Base-by-base conservation (phyloP, 192 early-diverging fungal genomes). In the Backusella liffmaniae region DNA sequence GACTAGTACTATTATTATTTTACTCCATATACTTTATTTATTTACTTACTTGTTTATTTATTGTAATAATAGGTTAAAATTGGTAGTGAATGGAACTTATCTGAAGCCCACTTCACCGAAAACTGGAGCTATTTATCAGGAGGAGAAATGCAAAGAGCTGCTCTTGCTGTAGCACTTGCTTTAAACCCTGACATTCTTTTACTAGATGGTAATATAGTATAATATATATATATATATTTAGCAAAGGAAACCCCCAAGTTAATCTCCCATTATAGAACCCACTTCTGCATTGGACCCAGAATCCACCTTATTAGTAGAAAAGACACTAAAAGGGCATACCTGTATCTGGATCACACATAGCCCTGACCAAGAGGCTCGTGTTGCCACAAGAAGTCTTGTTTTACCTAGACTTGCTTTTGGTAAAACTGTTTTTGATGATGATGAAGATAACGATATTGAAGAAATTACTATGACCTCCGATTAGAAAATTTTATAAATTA, bases 331-430 rank as follows among this genome's bases (percentile, higher is more conserved):
- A 21, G 70, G 80, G 3, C 75, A 85, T 37, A 91, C 91, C 35
- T 94, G 93, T 74, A 84, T 96, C 29, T 93, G 92, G 92, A 90
- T 96, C 69, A 95, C 94, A 2, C 95, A 96, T 76, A 89, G 87
- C 67, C 88, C 88, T 21, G 79, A 86, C 12, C 93, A 94, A 79
- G 90, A 86, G 9, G 69, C 86, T 18, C 86, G 93, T 23, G 82
- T 94, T 35, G 82, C 86, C 15, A 82, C 84, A 23, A 37, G 67
- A 30, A 69, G 69, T 8, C 53, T 81, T 18, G 34, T 26, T 34
- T n/a, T 81, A 12, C 67, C 49, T 2, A 65, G 72, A 51, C 73
- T 44, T 21, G 29, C 62, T 42, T 67, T 41, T 30, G 41, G 35
- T 21, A 21, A 34, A 36, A 68, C 34, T 8, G 34, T 36, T 37